Base-by-base conservation (phyloP, 2,329 filamentous ascomycete genomes). In the Trichoderma atroviride region DNA sequence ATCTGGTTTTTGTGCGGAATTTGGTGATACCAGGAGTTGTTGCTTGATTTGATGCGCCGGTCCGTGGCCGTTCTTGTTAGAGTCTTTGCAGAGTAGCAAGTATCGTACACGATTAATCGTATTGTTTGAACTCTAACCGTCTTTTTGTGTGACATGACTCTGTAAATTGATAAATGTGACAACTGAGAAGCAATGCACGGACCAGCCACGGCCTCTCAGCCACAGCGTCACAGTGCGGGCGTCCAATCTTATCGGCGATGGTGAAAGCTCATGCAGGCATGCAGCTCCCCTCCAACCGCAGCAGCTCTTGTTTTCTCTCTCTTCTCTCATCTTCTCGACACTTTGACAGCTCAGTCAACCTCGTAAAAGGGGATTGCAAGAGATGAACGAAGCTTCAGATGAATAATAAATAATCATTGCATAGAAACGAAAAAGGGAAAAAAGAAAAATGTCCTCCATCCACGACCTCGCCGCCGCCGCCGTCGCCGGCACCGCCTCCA, bases 391-490 rank as follows among this genome's bases (percentile, higher is more conserved):
- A n/a, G n/a, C n/a, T n/a, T n/a, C n/a, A n/a, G n/a, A n/a, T n/a
- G n/a, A n/a, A n/a, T n/a, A n/a, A n/a, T n/a, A n/a, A n/a, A n/a
- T 33, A 33, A 11, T 33, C 9, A 33, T 10, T 10, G 33, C 33
- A 33, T 33, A 33, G 33, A 11, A 33, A 10, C 19, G 37, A 22
- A 58, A 4, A 11, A 27, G 4, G 10, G 13, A 57, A 14, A 33
- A n/a, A 2, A 9, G 22, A 37, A n/a, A 27, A 33, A 81, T 84
- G 83, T 78, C 82, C 40, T 85, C 84, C 7, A 85, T 85, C 70
- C 84, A 84, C 72, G 83, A 86, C 69, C 79, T 85, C 47, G 83
- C 83, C 24, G 81, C 81, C 24, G 83, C 83, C 61, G 83, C 83
- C 40, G 83, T 83, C 29, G 81, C 82, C 33, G 68, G 69, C 43